Evolutionary conservation across 2,329 filamentous ascomycete genomes (phyloP), one percentile per base, ranked within the genome.

Genomic region (Aurifilum marmelostoma): DNA sequence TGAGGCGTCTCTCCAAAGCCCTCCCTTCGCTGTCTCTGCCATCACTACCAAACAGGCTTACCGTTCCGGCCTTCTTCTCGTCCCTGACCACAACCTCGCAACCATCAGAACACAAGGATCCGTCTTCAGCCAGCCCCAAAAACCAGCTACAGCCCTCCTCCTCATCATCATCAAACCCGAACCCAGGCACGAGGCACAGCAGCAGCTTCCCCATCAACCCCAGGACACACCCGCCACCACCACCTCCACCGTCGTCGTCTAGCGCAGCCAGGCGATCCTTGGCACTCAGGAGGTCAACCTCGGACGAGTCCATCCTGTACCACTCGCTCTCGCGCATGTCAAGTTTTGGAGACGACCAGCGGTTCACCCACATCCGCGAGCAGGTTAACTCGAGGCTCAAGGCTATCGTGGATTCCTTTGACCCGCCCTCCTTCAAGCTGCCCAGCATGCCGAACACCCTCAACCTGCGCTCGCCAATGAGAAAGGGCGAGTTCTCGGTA

Each of bases 331-430:
- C 94, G 0, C 85, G 89, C 34, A 89, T 91, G 0, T 96, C 94
- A 0, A 97, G 93, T 0, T 84, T 97, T 0, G 94, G 94, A 1
- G 93, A 97, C 76, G 92, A 95, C 74, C 88, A 88, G 52, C 87
- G 90, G 59, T 98, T 96, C 78, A 88, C 91, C 63, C 85, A 96
- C 78, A 89, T 97, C 16, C 88, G 90, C 58, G 91, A 93, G 71
- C 92, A 96, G 82, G 91, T 95, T 73, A 98, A 97, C 75, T 93
- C 92, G 73, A 87, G 95, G 56, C 85, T 96, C 76, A 97, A 97
- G 80, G 95, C 95, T 5, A 92, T 98, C 77, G 92, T 90, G 76
- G 94, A 97, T 77, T 97, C 91, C 76, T 88, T 93, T 76, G 94
- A 97, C 74, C 82, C 86, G 54, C 92, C 94, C 2, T 92, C 89